A percentile compares a stretch with the other conserved stretches of the same genome.
Evolutionary conservation across 2,329 filamentous ascomycete genomes (phyloP).

Genomic region (Chaetoscypha palmicola): DNA sequence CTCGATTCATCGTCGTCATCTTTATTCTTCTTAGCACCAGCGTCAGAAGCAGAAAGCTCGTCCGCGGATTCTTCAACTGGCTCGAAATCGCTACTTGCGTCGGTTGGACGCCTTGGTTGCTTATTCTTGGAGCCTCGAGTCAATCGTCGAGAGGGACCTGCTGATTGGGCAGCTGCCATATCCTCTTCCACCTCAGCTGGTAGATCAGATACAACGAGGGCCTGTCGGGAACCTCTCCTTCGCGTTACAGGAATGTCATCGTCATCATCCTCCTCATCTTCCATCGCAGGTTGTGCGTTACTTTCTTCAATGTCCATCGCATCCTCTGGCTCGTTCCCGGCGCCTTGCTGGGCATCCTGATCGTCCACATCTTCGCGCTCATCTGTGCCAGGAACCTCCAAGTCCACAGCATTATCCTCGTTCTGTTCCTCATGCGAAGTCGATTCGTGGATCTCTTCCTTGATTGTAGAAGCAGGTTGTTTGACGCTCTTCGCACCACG

Average conservation of each 20-base stretch:
- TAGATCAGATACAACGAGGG: constrained; percentile 23
- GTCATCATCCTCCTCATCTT: constrained; percentile 27
- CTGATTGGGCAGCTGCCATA: constrained; percentile 30
- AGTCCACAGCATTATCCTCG: constrained; percentile 18
- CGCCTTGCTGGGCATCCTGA: constrained; percentile 8
- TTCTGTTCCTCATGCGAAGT: constrained; percentile 27
- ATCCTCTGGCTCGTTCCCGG: constrained; percentile 17
- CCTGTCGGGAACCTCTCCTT: constrained; percentile 27
- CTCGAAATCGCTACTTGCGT: constrained; percentile 31
- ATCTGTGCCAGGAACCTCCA: constrained; percentile 26
- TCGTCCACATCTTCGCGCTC: constrained; percentile 23
- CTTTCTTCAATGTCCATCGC: constrained; percentile 10
- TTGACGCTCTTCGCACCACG: constrained; percentile 30
- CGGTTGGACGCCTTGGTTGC: constrained; percentile 22
- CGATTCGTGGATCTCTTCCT: constrained; percentile 30
- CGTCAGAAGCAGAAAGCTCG: constrained; percentile 39
- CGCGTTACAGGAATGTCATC: constrained; percentile 35
- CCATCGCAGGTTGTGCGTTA: constrained; percentile 8
- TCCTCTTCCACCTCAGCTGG: constrained; percentile 35
- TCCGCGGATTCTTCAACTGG: constrained; percentile 38
- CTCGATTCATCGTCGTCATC: constrained; percentile 42
- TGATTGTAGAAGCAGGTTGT: constrained; percentile 28
- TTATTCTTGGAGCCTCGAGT: constrained; percentile 25
- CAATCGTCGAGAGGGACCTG: constrained; percentile 25
- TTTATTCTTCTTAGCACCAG: constrained; percentile 28